phyloP scores from a whole-genome alignment of 176 grass and related monocot genomes.

The Dendrocalamus sinicus region DNA sequence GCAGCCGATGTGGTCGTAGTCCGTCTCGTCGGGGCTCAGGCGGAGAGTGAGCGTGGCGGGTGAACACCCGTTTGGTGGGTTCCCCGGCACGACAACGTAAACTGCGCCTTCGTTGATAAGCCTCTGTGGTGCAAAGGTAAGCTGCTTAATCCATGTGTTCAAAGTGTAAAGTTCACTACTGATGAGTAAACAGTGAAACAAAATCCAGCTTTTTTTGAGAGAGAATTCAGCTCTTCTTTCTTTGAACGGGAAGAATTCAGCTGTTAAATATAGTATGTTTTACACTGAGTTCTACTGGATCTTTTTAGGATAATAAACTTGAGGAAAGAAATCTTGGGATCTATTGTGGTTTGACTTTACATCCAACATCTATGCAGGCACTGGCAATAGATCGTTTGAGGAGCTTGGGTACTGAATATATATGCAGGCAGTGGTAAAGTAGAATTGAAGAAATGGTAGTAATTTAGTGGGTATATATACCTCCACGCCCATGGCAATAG shows the following conservation, averaged over 20 bases:
- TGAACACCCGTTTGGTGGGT: conserved; percentile 37
- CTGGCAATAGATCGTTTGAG: too few relatives aligned
- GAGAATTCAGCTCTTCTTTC: too few relatives aligned
- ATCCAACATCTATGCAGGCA: too few relatives aligned
- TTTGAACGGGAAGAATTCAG: neutral
- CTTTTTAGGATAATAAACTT: too few relatives aligned
- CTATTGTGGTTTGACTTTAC: neutral
- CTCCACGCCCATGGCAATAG: neutral
- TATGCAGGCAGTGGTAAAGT: too few relatives aligned
- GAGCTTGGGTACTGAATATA: too few relatives aligned
- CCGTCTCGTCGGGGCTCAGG: neutral
- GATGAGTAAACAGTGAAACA: neutral
- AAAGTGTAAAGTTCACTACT: neutral
- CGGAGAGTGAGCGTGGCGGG: neutral
- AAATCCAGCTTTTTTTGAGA: neutral
- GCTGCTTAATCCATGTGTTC: neutral
- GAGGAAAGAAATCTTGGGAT: too few relatives aligned
- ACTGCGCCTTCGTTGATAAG: conserved; percentile 7
- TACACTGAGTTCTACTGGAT: too few relatives aligned
- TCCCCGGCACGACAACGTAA: conserved; percentile 40
- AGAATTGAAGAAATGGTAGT: too few relatives aligned
- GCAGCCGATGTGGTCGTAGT: conserved; percentile 26
- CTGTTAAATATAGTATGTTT: neutral
- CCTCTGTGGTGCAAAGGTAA: neutral
- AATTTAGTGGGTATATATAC: neutral